Base-by-base conservation (phyloP, 1,284 basidiomycete species). In the Ganoderma lingzhi region DNA sequence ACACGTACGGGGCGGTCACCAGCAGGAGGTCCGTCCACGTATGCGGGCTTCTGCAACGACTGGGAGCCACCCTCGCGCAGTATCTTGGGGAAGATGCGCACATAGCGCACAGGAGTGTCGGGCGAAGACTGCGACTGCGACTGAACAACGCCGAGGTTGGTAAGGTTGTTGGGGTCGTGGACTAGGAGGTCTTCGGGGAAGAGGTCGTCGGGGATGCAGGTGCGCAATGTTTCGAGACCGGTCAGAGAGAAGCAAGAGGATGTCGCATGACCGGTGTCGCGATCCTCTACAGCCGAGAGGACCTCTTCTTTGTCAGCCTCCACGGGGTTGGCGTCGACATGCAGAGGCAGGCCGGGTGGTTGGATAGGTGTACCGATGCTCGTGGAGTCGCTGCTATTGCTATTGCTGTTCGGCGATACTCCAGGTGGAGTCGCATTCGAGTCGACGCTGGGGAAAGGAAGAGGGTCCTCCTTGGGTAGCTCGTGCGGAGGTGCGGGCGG, bases 151-250 rank as follows among this genome's bases (percentile, higher is more conserved):
- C 44, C 35, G 32, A 6, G 8, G 3, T 53, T 14, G 17, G 66
- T 67, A 44, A 67, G 30, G 42, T 66, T 65, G 63, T 69, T 51
- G 12, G 69, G 70, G 67, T 79, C 78, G 69, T 78, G 72, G 8
- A 81, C 80, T 37, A 77, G 55, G 32, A 82, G 75, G 17, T 71
- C 63, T 37, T 80, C 78, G 6, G 80, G 80, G 42, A 81, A 76
- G 63, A 68, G 76, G 15, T 73, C 66, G 5, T 55, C 30, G 0
- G 78, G 74, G 61, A 81, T 76, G 63, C 72, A 72, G 30, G 76
- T 74, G 65, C 81, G 74, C 2, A 81, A 74, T 45, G 70, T 76
- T 32, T 69, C 65, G 2, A 76, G 39, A 12, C 65, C 65, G 6
- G 35, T 32, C 8, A 70, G 41, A 14, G 68, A 72, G 66, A 67